These are phyloP conservation scores for Tricholoma hemisulphureum DNA, from an alignment of 768 basidiomycete species.

Conservation along the genomic window DNA sequence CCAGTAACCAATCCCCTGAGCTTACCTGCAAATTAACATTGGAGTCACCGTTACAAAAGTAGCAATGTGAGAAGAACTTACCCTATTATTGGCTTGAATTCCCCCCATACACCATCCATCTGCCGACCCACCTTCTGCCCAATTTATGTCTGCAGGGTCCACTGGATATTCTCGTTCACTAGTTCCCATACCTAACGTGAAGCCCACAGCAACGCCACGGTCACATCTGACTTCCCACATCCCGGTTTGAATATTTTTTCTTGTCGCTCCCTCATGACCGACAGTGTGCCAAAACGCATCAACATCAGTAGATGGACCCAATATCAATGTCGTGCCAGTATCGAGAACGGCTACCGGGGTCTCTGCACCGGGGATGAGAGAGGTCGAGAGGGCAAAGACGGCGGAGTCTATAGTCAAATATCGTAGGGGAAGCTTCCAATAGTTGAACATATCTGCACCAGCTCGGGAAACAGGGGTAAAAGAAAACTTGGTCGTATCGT, in stretches of 20 bases:
- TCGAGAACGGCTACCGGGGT: conserved; percentile 58
- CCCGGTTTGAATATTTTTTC: conserved; percentile 33
- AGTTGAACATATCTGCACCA: conserved; percentile 41
- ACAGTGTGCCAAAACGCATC: conserved; percentile 49
- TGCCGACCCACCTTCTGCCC: conserved; percentile 39
- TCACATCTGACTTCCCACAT: conserved; percentile 54
- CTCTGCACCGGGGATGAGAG: conserved; percentile 41
- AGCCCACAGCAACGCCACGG: conserved; percentile 42
- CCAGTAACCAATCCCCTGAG: conserved; percentile 61
- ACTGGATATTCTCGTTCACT: conserved; percentile 32
- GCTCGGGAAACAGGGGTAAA: conserved; percentile 41
- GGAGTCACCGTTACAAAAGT: neutral
- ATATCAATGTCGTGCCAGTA: conserved; percentile 57
- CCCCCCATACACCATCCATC: conserved; percentile 58
- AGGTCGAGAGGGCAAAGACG: conserved; percentile 40
- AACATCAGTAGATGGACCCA: conserved; percentile 54
- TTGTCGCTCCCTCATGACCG: conserved; percentile 35
- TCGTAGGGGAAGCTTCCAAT: conserved; percentile 56
- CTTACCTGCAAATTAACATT: conserved; percentile 20
- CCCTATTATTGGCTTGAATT: conserved; percentile 51
- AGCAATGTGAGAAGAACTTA: conserved; percentile 20
- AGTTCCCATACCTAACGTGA: conserved; percentile 42
- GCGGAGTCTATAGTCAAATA: conserved; percentile 44
- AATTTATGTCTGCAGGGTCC: conserved; percentile 53
- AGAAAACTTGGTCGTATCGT: conserved; percentile 31